Conservation (phyloP, 2,329 filamentous ascomycete species). For the Stachybotrys chartarum region DNA sequence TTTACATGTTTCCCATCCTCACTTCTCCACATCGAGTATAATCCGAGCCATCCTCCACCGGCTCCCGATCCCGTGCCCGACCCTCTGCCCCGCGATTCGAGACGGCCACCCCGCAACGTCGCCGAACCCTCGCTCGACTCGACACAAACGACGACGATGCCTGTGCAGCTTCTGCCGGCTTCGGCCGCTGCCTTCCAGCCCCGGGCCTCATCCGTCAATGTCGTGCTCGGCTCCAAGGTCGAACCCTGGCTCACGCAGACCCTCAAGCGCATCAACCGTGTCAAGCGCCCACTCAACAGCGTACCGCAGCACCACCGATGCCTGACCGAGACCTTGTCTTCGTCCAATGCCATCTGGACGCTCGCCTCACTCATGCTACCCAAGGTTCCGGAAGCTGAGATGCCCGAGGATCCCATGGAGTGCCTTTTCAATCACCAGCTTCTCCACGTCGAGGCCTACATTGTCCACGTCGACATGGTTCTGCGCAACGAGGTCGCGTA, state of each 20-base stretch:
- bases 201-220: conserved; percentile 81
- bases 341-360: conserved; percentile 86
- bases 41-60: conserved; percentile 4
- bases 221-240: conserved; percentile 85
- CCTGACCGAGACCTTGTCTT: conserved; percentile 89
- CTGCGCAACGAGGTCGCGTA: conserved; percentile 95
- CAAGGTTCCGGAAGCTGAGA: conserved; percentile 78
- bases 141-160: conserved; percentile 53
- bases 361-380: conserved; percentile 87
- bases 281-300: conserved; percentile 96
- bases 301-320: conserved; percentile 93
- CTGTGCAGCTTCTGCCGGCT: conserved; percentile 85
- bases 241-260: conserved; percentile 97
- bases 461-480: conserved; percentile 99
- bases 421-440: conserved; percentile 89
- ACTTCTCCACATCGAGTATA: not conserved
- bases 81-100: conserved; percentile 5
- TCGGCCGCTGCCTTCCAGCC: conserved; percentile 96
- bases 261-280: conserved; percentile 90
- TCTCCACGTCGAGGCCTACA: conserved; percentile 91
- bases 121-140: not conserved
- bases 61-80: conserved; percentile 4
- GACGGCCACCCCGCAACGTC: conserved; percentile 6
- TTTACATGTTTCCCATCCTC: conserved; percentile 15
- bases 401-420: conserved; percentile 78